A percentile compares a stretch with the other conserved stretches of the same genome.
Evolutionary conservation across 306 rosid species (phyloP).

Genomic region (Abrus precatorius): DNA sequence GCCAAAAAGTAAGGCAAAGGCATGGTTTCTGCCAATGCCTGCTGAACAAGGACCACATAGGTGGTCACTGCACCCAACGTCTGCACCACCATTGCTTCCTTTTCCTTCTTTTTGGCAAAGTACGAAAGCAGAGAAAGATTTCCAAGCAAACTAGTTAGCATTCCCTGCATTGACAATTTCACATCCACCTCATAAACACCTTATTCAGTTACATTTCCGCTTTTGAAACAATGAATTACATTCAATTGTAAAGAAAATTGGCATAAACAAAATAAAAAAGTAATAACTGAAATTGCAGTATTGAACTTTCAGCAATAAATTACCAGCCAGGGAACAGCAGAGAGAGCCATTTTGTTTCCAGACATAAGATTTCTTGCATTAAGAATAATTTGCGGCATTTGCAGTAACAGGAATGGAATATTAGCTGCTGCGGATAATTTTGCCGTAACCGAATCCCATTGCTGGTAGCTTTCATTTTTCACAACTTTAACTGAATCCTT

Average conservation of each 20-base stretch:
- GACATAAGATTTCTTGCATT: conserved; percentile 79
- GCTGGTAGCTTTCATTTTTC: conserved; percentile 58
- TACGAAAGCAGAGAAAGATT: conserved; percentile 86
- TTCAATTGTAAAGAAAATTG: background rate
- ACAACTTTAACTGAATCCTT: conserved; percentile 64
- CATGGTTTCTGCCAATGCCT: conserved; percentile 86
- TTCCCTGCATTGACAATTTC: conserved; percentile 63
- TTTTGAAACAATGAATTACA: background rate
- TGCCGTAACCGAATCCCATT: conserved; percentile 86
- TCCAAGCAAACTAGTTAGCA: conserved; percentile 89
- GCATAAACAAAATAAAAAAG: background rate
- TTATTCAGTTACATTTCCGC: background rate
- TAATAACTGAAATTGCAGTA: no score
- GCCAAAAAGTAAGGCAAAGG: conserved; percentile 74
- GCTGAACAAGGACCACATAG: conserved; percentile 74
- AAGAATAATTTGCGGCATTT: conserved; percentile 87
- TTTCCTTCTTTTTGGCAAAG: conserved; percentile 90
- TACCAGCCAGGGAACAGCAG: conserved; percentile 92
- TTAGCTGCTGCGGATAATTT: conserved; percentile 87
- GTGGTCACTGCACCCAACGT: conserved; percentile 76
- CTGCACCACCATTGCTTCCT: conserved; percentile 86
- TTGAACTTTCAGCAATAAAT: conserved; percentile 18
- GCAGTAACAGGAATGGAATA: conserved; percentile 82
- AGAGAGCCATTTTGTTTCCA: conserved; percentile 75
- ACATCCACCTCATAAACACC: conserved; percentile 34